Percentiles rank a stretch among this genome's conserved stretches.
phyloP scores from a whole-genome alignment of 805 yeast genomes.

The Tetrapisispora pingtungensis region DNA sequence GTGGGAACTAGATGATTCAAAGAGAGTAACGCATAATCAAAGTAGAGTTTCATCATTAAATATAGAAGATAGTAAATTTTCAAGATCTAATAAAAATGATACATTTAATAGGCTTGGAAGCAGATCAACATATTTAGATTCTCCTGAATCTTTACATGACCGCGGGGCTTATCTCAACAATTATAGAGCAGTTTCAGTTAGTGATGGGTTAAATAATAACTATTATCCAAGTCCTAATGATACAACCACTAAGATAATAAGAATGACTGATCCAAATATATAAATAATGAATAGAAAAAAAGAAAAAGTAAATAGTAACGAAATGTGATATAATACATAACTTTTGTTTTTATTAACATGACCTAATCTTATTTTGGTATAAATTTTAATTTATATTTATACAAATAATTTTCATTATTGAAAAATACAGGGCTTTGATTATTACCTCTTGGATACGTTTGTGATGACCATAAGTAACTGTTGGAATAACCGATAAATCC shows the following conservation, averaged over 20 bases:
- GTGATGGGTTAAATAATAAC: background rate
- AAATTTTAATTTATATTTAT: slow-evolving; percentile 32
- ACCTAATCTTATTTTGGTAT: slow-evolving; percentile 8
- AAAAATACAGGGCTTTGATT: slow-evolving; percentile 39
- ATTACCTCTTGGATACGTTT: slow-evolving; percentile 33
- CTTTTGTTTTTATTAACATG: too few relatives aligned
- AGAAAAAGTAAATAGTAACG: background rate
- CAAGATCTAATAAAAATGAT: background rate
- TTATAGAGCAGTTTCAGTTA: background rate
- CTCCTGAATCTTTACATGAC: background rate
- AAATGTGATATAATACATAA: background rate
- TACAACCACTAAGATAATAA: slow-evolving; percentile 4
- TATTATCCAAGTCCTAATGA: slow-evolving; percentile 1
- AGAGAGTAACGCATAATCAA: background rate
- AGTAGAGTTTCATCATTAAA: background rate
- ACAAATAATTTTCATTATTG: slow-evolving; percentile 29
- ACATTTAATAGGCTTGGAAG: background rate
- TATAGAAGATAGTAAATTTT: background rate
- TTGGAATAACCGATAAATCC: slow-evolving; percentile 53
- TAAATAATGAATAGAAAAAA: background rate
- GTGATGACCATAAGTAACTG: slow-evolving; percentile 48
- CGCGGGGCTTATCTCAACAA: too few relatives aligned
- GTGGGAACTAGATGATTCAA: slow-evolving; percentile 3
- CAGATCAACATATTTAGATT: background rate
- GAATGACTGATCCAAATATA: slow-evolving; percentile 4